Evolutionary conservation across 139 green algal genomes (phyloP).

Genomic region (Picocystis salinarum): DNA sequence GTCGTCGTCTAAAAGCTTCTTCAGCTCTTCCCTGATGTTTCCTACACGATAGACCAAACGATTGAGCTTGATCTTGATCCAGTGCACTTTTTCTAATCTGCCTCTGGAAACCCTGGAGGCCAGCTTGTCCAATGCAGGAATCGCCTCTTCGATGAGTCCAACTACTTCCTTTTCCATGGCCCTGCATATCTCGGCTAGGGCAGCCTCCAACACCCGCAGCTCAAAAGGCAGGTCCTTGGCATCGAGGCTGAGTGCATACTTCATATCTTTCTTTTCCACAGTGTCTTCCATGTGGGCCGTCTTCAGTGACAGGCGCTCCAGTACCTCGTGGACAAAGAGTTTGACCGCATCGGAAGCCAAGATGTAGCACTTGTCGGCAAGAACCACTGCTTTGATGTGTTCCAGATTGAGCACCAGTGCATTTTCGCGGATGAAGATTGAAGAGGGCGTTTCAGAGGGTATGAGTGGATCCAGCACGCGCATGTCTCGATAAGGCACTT

Average conservation of each 20-base stretch:
- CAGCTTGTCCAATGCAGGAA: slow-evolving; percentile 5
- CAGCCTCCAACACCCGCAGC: slow-evolving; percentile 32
- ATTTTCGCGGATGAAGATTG: slow-evolving; percentile 13
- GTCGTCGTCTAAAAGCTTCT: slow-evolving; percentile 6
- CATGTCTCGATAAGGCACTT: slow-evolving; percentile 21
- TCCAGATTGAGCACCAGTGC: slow-evolving; percentile 19
- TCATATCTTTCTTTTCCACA: too few relatives aligned
- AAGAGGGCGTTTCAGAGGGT: slow-evolving; percentile 6
- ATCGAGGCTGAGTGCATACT: too few relatives aligned
- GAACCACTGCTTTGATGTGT: slow-evolving; percentile 10
- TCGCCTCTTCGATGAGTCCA: not conserved
- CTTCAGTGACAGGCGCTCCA: too few relatives aligned
- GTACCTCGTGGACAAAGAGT: too few relatives aligned
- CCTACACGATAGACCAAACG: not conserved
- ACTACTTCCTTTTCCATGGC: slow-evolving; percentile 15
- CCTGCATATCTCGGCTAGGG: slow-evolving; percentile 12
- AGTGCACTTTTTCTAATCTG: slow-evolving; percentile 2
- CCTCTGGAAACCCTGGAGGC: slow-evolving; percentile 3
- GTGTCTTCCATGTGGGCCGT: too few relatives aligned
- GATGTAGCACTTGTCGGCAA: slow-evolving; percentile 1
- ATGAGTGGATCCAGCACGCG: slow-evolving; percentile 15
- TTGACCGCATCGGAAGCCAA: too few relatives aligned
- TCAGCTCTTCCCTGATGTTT: slow-evolving; percentile 5
- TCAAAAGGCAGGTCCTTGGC: slow-evolving; percentile 28
- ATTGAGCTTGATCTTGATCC: slow-evolving; percentile 7